Conservation (phyloP, 345 rosid species). For the Melaleuca quinquenervia region DNA sequence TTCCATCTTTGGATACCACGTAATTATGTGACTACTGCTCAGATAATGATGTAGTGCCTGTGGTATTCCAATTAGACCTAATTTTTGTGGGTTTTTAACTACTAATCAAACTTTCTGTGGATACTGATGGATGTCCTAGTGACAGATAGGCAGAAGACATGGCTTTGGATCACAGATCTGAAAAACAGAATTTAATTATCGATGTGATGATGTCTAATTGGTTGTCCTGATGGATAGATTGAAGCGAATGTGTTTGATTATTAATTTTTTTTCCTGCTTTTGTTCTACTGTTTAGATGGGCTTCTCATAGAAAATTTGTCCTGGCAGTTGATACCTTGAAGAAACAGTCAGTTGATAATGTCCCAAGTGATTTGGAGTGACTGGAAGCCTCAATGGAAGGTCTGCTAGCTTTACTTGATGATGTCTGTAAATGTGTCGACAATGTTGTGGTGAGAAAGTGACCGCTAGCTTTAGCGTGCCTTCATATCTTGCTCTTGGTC, state of each 20-base stretch:
- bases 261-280: not conserved
- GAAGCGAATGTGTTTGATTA: not conserved
- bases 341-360: constrained; percentile 58
- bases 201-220: not conserved
- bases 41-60: not conserved
- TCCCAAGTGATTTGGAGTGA: constrained; percentile 94
- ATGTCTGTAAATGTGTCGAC: constrained; percentile 68
- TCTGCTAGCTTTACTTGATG: constrained; percentile 55
- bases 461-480: not conserved
- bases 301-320: not conserved
- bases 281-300: not conserved
- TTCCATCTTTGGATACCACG: not conserved
- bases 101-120: not conserved
- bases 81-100: not conserved
- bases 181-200: not conserved
- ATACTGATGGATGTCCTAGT: not conserved
- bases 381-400: constrained; percentile 87
- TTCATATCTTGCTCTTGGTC: not conserved
- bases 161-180: not conserved
- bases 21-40: not conserved
- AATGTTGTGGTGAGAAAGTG: constrained; percentile 63
- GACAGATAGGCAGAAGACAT: not conserved
- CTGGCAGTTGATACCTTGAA: constrained; percentile 64
- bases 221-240: not conserved
- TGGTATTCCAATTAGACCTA: not conserved